A percentile compares a stretch with the other conserved stretches of the same genome.
These are phyloP conservation scores for Priceomyces castillae DNA, from an alignment of 805 yeast genomes.

Conservation along the genomic window DNA sequence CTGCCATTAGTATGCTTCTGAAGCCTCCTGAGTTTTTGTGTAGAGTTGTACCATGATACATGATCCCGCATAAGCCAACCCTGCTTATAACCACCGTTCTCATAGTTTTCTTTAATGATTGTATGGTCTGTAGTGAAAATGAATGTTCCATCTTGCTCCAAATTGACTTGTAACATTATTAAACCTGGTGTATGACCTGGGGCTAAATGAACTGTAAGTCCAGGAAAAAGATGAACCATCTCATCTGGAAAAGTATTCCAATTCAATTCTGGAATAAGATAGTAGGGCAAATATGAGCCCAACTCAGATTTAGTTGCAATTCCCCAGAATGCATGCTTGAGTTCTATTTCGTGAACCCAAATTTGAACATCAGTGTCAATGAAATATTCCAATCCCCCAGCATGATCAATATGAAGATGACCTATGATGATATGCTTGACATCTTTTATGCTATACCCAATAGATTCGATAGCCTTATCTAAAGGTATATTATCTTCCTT, in stretches of 20 bases:
- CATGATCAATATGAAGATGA: slow-evolving; percentile 1
- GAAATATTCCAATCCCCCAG: background rate
- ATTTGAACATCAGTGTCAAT: background rate
- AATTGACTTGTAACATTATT: background rate
- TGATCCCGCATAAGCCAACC: slow-evolving; percentile 1
- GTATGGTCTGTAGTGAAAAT: background rate
- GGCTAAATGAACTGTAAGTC: background rate
- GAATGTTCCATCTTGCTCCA: slow-evolving; percentile 1
- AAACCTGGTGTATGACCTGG: background rate
- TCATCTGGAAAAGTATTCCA: background rate
- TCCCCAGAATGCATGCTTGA: slow-evolving; percentile 1
- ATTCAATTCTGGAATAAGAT: background rate
- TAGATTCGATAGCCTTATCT: background rate
- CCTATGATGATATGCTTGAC: background rate
- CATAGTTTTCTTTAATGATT: background rate
- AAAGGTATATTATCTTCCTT: background rate
- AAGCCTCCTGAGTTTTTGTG: background rate
- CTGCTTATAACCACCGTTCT: background rate
- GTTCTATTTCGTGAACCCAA: slow-evolving; percentile 1
- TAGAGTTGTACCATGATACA: background rate
- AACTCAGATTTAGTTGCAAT: background rate
- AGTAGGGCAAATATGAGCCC: background rate
- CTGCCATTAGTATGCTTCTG: background rate
- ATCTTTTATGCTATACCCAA: background rate
- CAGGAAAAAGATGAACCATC: background rate